Evolutionary conservation across 2,329 filamentous ascomycete genomes (phyloP), one percentile per base, ranked within the genome.

Genomic region (Cladophialophora yegresii): DNA sequence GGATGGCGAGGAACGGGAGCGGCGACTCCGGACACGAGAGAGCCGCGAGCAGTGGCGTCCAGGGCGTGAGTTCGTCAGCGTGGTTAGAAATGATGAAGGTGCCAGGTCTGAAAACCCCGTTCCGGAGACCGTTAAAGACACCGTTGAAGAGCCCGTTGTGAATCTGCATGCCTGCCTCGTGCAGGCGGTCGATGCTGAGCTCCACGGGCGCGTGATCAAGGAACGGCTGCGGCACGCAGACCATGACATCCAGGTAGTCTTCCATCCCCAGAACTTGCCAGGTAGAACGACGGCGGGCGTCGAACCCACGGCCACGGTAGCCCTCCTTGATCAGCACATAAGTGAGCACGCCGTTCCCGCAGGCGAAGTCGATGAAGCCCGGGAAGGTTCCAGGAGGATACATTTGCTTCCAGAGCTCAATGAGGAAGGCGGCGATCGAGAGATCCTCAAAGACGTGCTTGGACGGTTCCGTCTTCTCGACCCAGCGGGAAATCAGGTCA

Each of bases 61-160:
- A 99, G 0, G 91, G 87, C 0, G 95, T 99, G 13, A 99, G 84
- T 78, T 99, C 93, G 74, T 99, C 95, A 10, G 93, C 93, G 75
- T 99, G 95, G 74, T 99, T 99, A 55, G 92, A 96, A 68, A 99
- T 89, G 72, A 99, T 92, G 76, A 99, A 99, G 0, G 92, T 96
- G 30, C 87, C 86, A 16, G 77, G 75, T 0, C 86, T 82, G 72
- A 98, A 96, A 9, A 82, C 73, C 40, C 93, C 95, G 67, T 74
- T 72, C 53, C 78, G 75, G 8, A 72, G 26, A 36, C 49, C 20
- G 10, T 59, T 36, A 12, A 47, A 20, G 20, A 72, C 62, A 23
- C 23, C 20, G n/a, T 56, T 56, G 54, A 45, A 32, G 22, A 40
- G 22, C 20, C 54, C 36, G 6, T 66, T 71, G 32, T 28, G 58